A percentile compares a stretch with the other conserved stretches of the same genome.
These are phyloP conservation scores for Septoria linicola DNA, from an alignment of 2,329 filamentous ascomycete genomes.

Conservation along the genomic window DNA sequence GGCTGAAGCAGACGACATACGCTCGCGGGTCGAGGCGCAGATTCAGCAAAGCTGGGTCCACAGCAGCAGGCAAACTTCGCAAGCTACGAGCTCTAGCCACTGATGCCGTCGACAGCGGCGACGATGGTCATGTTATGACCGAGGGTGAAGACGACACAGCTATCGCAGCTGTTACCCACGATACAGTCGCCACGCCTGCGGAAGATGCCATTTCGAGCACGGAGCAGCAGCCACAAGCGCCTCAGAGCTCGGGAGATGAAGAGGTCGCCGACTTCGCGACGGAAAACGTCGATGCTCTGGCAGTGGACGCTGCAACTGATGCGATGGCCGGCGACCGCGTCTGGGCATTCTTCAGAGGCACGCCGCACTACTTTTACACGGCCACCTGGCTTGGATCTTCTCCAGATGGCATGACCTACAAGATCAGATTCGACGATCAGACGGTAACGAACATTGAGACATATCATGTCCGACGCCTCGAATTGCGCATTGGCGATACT, in stretches of 20 bases:
- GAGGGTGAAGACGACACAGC: conserved; percentile 6
- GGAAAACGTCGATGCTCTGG: background rate
- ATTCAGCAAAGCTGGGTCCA: conserved; percentile 6
- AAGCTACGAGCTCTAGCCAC: background rate
- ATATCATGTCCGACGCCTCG: conserved; percentile 42
- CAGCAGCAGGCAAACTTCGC: conserved; percentile 3
- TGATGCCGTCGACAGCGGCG: background rate
- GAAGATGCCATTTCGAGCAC: background rate
- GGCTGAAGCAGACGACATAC: conserved; percentile 21
- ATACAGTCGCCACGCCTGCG: background rate
- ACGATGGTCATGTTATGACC: background rate
- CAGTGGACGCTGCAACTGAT: background rate
- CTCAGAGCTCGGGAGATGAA: background rate
- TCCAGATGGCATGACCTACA: conserved; percentile 43
- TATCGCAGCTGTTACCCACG: background rate
- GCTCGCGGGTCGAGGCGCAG: conserved; percentile 21
- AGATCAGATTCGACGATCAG: conserved; percentile 51
- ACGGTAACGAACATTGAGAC: conserved; percentile 44
- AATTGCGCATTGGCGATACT: conserved; percentile 46
- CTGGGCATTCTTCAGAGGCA: conserved; percentile 58
- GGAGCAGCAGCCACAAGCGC: conserved; percentile 5
- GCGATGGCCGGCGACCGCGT: conserved; percentile 50
- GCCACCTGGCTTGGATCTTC: conserved; percentile 56
- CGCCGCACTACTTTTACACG: conserved; percentile 56
- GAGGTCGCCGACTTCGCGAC: background rate